Evolutionary conservation across 2,329 filamentous ascomycete genomes (phyloP), one percentile per base, ranked within the genome.

Genomic region (Colletotrichum sp.): DNA sequence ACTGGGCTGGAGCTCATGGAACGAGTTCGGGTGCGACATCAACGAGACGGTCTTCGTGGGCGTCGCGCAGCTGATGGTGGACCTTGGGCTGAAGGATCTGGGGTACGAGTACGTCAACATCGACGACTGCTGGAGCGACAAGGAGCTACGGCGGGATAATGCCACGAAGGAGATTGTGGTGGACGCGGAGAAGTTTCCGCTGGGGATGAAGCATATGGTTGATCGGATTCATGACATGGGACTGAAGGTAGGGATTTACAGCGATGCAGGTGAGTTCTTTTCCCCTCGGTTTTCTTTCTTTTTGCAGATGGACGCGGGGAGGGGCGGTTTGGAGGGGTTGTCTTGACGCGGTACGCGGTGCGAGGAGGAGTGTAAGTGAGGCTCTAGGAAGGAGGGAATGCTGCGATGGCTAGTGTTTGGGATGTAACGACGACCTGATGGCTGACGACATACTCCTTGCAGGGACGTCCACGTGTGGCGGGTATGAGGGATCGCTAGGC

Each of bases 191-290:
- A 90, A 88, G 72, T 94, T 93, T 74, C 92, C 92, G 0, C 83
- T 87, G 21, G 92, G 92, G 0, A 92, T 94, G 75, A 85, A 85
- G 10, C 86, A 88, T 1, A 81, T 90, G 2, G 91, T 90, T 3
- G 82, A 89, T 28, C 80, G 89, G 72, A 86, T 93, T 24, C 92
- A 93, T 75, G 82, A 79, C 3, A 79, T 91, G 77, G 91, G 90
- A 3, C 79, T 94, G 60, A 93, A 93, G 80, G 83, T 93, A 12
- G 92, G 92, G 1, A 92, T 94, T 73, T 94, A 94, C 79, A 89
- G 89, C 78, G 89, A 88, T 80, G 89, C 89, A 1, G 89, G 90
- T 57, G 84, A 74, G 65, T 81, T 1, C 3, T 9, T 12, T 57
- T 10, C n/a, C 12, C 30, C 12, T 3, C 6, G 4, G 10, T 32